Evolutionary conservation across 2,329 filamentous ascomycete genomes (phyloP).

Genomic region (Cladosporium sp.): DNA sequence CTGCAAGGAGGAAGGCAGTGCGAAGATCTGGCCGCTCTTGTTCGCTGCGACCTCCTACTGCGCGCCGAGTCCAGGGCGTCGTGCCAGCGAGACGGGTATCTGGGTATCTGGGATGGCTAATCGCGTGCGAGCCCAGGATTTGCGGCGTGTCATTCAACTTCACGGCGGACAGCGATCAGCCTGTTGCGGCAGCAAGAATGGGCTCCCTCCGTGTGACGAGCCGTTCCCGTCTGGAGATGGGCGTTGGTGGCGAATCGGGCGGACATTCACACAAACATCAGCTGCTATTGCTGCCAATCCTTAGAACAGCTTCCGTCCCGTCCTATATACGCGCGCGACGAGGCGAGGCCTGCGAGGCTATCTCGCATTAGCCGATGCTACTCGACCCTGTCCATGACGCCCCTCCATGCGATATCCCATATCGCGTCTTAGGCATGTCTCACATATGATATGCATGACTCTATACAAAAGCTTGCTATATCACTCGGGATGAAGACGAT

Average conservation of each 20-base stretch:
- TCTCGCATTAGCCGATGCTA: constrained; percentile 10
- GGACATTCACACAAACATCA: not conserved
- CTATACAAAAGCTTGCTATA: constrained; percentile 13
- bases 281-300: not conserved
- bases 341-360: constrained; percentile 1
- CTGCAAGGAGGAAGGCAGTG: constrained; percentile 1
- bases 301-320: not conserved
- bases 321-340: constrained; percentile 8
- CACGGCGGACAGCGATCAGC: not conserved
- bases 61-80: not conserved
- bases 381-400: not conserved
- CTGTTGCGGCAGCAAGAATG: constrained; percentile 1
- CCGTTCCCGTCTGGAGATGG: not conserved
- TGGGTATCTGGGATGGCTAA: not conserved
- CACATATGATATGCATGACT: constrained; percentile 12
- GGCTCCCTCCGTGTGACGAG: constrained; percentile 12
- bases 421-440: constrained; percentile 11
- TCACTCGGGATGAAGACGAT: not conserved
- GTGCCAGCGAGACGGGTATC: constrained; percentile 4
- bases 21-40: not conserved
- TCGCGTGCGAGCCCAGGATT: constrained; percentile 6
- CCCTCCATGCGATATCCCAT: not conserved
- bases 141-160: not conserved
- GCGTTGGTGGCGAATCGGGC: not conserved
- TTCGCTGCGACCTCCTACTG: not conserved